Evolutionary conservation across 75 land plant species (phyloP).

Genomic region (Sequoiadendron giganteum): DNA sequence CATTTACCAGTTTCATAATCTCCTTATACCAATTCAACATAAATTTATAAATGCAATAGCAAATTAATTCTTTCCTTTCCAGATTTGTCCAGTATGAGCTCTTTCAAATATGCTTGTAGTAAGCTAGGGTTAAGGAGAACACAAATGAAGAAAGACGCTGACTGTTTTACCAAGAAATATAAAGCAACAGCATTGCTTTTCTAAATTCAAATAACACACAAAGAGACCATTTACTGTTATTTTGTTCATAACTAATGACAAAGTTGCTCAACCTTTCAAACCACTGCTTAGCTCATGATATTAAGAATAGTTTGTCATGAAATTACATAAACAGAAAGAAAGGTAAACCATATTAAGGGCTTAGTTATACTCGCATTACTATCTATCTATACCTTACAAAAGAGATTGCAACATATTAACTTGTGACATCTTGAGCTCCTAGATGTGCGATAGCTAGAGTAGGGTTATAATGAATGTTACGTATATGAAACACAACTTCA

Average conservation of each 20-base stretch:
- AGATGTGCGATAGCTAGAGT: not conserved
- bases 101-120: not conserved
- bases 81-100: not conserved
- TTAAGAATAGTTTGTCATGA: not conserved
- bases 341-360: not conserved
- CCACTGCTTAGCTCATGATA: not conserved
- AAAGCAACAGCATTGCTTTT: not conserved
- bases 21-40: not conserved
- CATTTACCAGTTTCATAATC: not conserved
- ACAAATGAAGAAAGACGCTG: not conserved
- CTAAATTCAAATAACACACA: not conserved
- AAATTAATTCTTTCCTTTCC: not conserved
- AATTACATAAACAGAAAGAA: not conserved
- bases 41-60: not conserved
- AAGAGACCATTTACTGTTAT: not conserved
- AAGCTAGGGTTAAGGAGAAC: not conserved
- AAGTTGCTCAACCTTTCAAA: not conserved
- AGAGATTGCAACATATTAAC: not conserved
- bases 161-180: not conserved
- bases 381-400: not conserved
- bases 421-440: not conserved
- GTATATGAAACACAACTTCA: not conserved
- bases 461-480: not conserved
- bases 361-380: not conserved
- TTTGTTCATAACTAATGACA: not conserved